These are phyloP conservation scores for Flaveria bidentis DNA, from an alignment of 129 eudicot species.

Conservation along the genomic window DNA sequence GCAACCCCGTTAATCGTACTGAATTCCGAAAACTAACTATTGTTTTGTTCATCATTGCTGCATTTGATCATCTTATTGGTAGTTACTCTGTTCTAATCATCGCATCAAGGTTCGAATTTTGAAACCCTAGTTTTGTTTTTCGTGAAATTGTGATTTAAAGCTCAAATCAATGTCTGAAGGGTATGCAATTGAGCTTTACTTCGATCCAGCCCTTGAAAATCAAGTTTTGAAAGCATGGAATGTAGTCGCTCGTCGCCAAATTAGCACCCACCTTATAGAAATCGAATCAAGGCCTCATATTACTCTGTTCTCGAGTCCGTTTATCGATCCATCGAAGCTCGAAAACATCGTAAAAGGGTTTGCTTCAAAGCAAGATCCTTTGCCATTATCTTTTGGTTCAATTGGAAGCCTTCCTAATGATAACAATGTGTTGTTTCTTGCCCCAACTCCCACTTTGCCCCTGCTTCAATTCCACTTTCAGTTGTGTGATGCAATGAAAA, in stretches of 20 bases:
- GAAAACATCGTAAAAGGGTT: slow-evolving; percentile 65
- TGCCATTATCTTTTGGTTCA: slow-evolving; percentile 68
- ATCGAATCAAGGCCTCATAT: slow-evolving; percentile 96
- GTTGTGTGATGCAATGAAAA: slow-evolving; percentile 79
- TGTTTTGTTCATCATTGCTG: slow-evolving; percentile 8
- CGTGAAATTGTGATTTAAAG: background rate
- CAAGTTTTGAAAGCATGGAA: slow-evolving; percentile 98
- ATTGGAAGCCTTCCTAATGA: slow-evolving; percentile 80
- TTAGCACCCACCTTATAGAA: slow-evolving; percentile 97
- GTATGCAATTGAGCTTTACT: slow-evolving; percentile 93
- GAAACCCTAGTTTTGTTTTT: slow-evolving; percentile 10
- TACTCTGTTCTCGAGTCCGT: slow-evolving; percentile 75
- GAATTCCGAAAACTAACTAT: slow-evolving; percentile 3
- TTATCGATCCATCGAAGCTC: slow-evolving; percentile 67
- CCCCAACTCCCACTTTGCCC: slow-evolving; percentile 82
- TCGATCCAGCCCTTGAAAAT: slow-evolving; percentile 96
- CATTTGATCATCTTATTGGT: slow-evolving; percentile 8
- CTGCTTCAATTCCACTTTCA: slow-evolving; percentile 90
- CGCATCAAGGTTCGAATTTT: slow-evolving; percentile 7
- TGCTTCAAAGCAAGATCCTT: slow-evolving; percentile 80
- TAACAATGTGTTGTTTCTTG: slow-evolving; percentile 70
- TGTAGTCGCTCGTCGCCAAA: slow-evolving; percentile 87
- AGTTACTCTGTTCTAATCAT: slow-evolving; percentile 18
- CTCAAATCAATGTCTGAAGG: slow-evolving; percentile 76
- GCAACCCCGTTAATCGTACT: slow-evolving; percentile 7